Conservation (phyloP, 495 filamentous ascomycete species). For the Copromyces sp. region DNA sequence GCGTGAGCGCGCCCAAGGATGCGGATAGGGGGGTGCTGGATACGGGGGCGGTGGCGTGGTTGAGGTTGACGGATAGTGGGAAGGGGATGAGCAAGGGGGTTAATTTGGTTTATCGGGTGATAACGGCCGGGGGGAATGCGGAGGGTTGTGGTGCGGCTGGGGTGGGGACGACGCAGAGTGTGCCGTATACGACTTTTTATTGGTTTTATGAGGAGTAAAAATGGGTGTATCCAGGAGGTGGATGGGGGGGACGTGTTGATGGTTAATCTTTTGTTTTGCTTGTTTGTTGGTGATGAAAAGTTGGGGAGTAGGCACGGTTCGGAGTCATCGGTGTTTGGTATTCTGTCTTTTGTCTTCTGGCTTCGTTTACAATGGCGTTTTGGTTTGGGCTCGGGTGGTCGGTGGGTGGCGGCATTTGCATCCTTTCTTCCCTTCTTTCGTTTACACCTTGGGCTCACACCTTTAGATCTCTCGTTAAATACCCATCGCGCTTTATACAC, state of each 20-base stretch:
- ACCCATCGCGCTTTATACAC: background rate
- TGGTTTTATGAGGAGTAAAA: constrained; percentile 48
- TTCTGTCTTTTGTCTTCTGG: background rate
- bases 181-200: constrained; percentile 61
- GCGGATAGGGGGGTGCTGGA: constrained; percentile 33
- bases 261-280: background rate
- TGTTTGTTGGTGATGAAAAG: background rate
- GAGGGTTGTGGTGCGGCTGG: constrained; percentile 37
- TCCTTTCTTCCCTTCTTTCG: background rate
- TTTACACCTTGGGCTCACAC: background rate
- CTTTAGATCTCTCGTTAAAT: background rate
- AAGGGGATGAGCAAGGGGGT: constrained; percentile 38
- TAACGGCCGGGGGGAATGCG: constrained; percentile 52
- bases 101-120: constrained; percentile 53
- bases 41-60: constrained; percentile 54
- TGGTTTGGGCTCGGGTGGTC: background rate
- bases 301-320: background rate
- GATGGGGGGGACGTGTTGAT: background rate
- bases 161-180: constrained; percentile 27
- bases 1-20: constrained; percentile 39
- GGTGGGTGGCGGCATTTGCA: background rate
- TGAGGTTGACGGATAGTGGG: constrained; percentile 39
- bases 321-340: background rate
- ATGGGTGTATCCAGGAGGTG: no score
- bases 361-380: background rate